Conservation (phyloP, 169 alveolate genomes). For the Plasmodium falciparum region DNA sequence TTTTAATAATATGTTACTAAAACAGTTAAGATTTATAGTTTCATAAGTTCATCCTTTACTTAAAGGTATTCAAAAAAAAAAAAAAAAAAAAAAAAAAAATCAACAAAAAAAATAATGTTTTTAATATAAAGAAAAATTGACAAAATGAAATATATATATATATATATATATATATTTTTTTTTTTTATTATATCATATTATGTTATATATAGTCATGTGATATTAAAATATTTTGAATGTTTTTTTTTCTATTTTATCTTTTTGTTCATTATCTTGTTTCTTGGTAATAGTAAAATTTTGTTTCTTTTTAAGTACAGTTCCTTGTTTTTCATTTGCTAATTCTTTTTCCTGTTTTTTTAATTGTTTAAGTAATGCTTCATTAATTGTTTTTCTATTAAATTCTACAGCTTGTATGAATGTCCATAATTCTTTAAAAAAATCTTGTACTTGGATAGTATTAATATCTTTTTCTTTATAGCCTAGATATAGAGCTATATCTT, state of each 20-base stretch:
- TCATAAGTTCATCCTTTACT: no score
- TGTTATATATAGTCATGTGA: neutral
- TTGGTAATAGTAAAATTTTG: constrained; percentile 63
- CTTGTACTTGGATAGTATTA: constrained; percentile 87
- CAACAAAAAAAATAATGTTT: no score
- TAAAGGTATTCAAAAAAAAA: no score
- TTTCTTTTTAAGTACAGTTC: constrained; percentile 25
- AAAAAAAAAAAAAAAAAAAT: no score
- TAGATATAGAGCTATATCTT: constrained; percentile 85
- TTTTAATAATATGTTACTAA: no score
- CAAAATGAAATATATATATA: no score
- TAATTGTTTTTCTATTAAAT: constrained; percentile 84
- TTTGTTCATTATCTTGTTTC: constrained; percentile 33
- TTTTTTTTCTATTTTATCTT: constrained; percentile 23
- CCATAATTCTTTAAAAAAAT: constrained; percentile 89
- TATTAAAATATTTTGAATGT: constrained; percentile 68
- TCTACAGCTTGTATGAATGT: constrained; percentile 89
- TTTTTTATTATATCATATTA: no score
- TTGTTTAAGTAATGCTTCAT: constrained; percentile 80
- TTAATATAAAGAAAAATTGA: no score
- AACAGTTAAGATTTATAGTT: no score
- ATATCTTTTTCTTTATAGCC: constrained; percentile 92
- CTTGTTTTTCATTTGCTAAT: constrained; percentile 83
- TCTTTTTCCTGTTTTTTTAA: constrained; percentile 83
- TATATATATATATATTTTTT: no score